phyloP scores from a whole-genome alignment of 1,139 yeast species.

The Spathaspora sp. region DNA sequence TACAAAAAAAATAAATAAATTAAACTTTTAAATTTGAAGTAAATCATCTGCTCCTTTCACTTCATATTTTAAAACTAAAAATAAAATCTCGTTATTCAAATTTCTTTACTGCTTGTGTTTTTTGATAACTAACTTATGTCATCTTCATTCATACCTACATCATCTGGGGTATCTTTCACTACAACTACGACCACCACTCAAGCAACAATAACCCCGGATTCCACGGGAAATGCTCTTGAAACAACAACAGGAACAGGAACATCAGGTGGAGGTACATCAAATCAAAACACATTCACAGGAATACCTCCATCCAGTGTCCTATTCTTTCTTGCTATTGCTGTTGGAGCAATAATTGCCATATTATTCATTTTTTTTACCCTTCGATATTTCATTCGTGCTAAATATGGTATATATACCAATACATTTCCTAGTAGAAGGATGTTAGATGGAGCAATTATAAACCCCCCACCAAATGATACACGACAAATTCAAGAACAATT shows the following conservation, averaged over 20 bases:
- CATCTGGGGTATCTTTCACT: not conserved
- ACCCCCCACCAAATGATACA: not conserved
- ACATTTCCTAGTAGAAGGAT: not conserved
- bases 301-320: slow-evolving; percentile 54
- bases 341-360: slow-evolving; percentile 58
- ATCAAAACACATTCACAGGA: not conserved
- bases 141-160: not conserved
- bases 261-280: not conserved
- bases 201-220: not conserved
- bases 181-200: not conserved
- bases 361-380: slow-evolving; percentile 58
- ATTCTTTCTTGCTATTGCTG: slow-evolving; percentile 61
- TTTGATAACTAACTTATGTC: not conserved
- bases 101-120: too few relatives aligned
- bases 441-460: not conserved
- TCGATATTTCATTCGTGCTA: slow-evolving; percentile 56
- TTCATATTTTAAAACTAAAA: too few relatives aligned
- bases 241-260: too few relatives aligned
- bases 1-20: too few relatives aligned
- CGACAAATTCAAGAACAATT: slow-evolving; percentile 37
- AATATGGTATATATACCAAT: slow-evolving; percentile 34
- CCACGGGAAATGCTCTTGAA: not conserved
- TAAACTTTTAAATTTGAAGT: too few relatives aligned
- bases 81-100: too few relatives aligned
- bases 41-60: too few relatives aligned